These are phyloP conservation scores for Omphalotus olearius DNA, from an alignment of 1,284 basidiomycete genomes.

Conservation along the genomic window DNA sequence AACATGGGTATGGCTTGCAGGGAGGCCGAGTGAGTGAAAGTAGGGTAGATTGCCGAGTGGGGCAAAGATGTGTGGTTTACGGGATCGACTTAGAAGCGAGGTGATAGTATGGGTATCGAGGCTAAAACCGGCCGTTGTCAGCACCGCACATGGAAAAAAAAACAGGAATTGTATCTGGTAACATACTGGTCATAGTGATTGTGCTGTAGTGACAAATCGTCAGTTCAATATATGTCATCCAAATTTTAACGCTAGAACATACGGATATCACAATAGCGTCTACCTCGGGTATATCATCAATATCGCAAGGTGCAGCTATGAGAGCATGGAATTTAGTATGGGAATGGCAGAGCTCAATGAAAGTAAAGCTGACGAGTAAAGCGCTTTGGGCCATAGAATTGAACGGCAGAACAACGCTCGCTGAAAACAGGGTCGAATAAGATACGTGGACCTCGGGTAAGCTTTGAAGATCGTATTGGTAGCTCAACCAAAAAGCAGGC, in stretches of 20 bases:
- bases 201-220: conserved; percentile 1
- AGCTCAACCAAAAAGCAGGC: conserved; percentile 71
- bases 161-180: too few relatives aligned
- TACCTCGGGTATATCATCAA: conserved; percentile 45
- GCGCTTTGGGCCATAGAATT: conserved; percentile 4
- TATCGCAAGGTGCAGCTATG: conserved; percentile 33
- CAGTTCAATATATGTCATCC: background rate
- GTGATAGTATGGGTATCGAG: conserved; percentile 8
- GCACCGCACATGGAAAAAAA: too few relatives aligned
- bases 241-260: conserved; percentile 13
- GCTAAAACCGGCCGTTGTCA: too few relatives aligned
- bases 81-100: background rate
- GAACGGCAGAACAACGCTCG: conserved; percentile 10
- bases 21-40: conserved; percentile 1
- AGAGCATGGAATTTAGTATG: background rate
- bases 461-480: conserved; percentile 25
- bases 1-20: conserved; percentile 3
- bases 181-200: conserved; percentile 13
- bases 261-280: conserved; percentile 48
- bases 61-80: conserved; percentile 10
- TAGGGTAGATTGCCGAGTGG: conserved; percentile 5
- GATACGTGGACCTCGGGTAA: conserved; percentile 6
- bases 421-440: conserved; percentile 14
- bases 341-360: background rate
- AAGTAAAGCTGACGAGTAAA: conserved; percentile 8